Conservation (phyloP, 352 stramenopile species). For the Phytophthora hibernalis region DNA sequence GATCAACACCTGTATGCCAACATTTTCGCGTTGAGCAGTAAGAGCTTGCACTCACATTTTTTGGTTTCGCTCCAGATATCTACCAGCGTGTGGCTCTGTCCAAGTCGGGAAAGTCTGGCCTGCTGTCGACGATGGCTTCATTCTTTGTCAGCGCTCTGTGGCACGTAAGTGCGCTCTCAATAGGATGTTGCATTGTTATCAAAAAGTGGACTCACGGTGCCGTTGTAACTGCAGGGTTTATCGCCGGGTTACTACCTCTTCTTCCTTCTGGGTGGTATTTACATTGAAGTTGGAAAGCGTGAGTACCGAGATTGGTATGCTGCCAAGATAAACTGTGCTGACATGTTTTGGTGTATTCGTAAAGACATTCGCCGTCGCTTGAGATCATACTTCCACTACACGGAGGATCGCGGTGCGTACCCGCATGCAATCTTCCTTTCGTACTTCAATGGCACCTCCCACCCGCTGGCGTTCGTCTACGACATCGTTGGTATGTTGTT, state of each 20-base stretch:
- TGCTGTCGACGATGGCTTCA: constrained; percentile 76
- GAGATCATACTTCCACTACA: constrained; percentile 87
- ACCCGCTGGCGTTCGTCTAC: constrained; percentile 83
- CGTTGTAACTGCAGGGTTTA: constrained; percentile 58
- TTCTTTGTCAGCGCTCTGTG: constrained; percentile 89
- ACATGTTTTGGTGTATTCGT: constrained; percentile 1
- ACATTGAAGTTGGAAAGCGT: constrained; percentile 90
- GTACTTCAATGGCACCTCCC: constrained; percentile 77
- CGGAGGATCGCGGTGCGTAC: constrained; percentile 79
- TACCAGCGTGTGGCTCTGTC: constrained; percentile 86
- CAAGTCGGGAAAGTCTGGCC: constrained; percentile 77
- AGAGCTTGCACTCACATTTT: constrained; percentile 4
- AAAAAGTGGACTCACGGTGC: constrained; percentile 14
- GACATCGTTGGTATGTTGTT: constrained; percentile 73
- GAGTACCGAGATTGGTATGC: constrained; percentile 18
- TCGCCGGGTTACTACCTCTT: constrained; percentile 91
- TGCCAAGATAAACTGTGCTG: background rate
- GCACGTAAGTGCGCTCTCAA: constrained; percentile 60
- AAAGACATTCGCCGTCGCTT: constrained; percentile 77
- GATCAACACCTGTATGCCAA: constrained; percentile 83
- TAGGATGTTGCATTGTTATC: background rate
- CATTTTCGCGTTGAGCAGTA: background rate
- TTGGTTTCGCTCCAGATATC: constrained; percentile 58
- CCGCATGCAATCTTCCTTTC: constrained; percentile 83
- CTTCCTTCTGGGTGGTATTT: constrained; percentile 85